Evolutionary conservation across 345 rosid genomes (phyloP), one percentile per base, ranked within the genome.

Genomic region (Ceriops zippeliana): DNA sequence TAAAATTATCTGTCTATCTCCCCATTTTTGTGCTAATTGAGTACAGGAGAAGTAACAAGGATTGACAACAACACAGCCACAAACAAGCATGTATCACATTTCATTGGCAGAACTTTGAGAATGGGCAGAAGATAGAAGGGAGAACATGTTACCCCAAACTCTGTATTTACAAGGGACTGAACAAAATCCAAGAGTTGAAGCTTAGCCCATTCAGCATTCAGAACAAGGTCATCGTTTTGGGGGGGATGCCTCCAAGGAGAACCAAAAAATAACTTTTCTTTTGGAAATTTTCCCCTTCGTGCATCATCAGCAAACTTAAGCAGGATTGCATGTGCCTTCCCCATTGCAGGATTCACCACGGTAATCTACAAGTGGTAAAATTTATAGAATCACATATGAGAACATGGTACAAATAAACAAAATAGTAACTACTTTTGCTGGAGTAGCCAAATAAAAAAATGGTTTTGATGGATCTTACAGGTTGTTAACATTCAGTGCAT

Each of bases 191-290:
- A 75, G 46, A 92, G 85, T 76, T 96, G 99, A 80, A 96, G 86
- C 83, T 92, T 89, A 49, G 97, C 97, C 98, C 98, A 90, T 30
- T 73, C 85, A 27, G 72, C 71, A 68, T 64, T 63, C 51, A 51
- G 1, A 59, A 72, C 63, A 47, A 86, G 82, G 73, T 85, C 80
- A 52, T 86, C 76, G 5, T 73, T 72, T 59, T 17, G 72, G 7
- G 97, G 92, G 78, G 96, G 89, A 87, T 96, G 95, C 73, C 97
- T 86, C 98, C 98, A 96, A 65, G 98, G 76, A 76, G 95, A 86
- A 76, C 99, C 99, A 84, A 86, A 96, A 34, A 82, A 83, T 53
- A 92, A 72, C 76, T 69, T 89, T 67, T 89, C 90, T 72, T 79
- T 80, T 11, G 87, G 84, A 76, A 92, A 75, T 65, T 61, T 84